Evolutionary conservation across 177 flowering plant genomes (phyloP), one percentile per base, ranked within the genome.

Genomic region (Vitis hybrid): DNA sequence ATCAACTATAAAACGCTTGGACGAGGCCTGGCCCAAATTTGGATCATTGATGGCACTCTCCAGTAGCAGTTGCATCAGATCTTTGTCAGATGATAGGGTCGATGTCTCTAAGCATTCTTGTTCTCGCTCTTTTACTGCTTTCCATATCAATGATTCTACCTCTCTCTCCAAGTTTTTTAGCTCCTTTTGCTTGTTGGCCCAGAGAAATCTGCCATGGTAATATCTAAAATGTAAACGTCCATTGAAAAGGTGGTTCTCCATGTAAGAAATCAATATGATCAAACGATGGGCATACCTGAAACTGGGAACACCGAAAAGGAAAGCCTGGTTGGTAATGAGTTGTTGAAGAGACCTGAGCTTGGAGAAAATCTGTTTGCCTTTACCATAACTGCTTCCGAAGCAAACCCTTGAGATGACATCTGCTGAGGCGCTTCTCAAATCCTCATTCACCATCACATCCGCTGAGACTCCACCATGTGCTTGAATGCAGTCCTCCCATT

Each of bases 351-450:
- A 66, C 67, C 90, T 80, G 16, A 87, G 85, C 82, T 85, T 83
- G 45, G 84, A 79, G 78, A 87, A 87, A 48, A 85, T 78, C 50
- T 79, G 69, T 59, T 85, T 80, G 74, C 87, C 88, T 72, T 80
- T 79, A 19, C 14, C 5, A 65, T 78, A 83, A 65, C 82, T 78
- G 75, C 79, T 80, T 3, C 90, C 90, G 64, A 86, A 86, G 60
- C 90, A 85, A 70, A 84, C 82, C 69, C 84, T 83, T 2, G 90
- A 68, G 15, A 86, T 86, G 3, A 86, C 83, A 77, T 86, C 86
- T 5, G 81, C 90, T 1, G 88, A 77, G 31, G 82, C 15, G 5
- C 72, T 62, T 61, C 86, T 80, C 70, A 86, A 70, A 60, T 85
- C 91, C 65, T 80, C 82, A 51, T 85, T 87, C 10, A 84, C 87